Evolutionary conservation across 2,329 filamentous ascomycete genomes (phyloP).

Genomic region (Arthroderma sp.): DNA sequence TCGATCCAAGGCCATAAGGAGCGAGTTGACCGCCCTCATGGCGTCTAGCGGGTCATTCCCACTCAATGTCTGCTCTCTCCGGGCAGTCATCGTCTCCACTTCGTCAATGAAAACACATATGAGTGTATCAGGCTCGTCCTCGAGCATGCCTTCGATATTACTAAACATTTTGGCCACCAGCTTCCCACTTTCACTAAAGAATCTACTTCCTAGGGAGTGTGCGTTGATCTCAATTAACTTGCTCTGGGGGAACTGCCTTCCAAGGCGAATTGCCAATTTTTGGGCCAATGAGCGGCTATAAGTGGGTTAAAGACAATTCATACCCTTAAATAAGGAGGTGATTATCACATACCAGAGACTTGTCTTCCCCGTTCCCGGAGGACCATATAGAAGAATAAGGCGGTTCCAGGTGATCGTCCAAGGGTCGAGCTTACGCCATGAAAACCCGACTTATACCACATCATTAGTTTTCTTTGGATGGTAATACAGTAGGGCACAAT

Average conservation of each 20-base stretch:
- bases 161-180: constrained; percentile 35
- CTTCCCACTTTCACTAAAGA: constrained; percentile 38
- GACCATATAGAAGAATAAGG: constrained; percentile 77
- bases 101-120: constrained; percentile 41
- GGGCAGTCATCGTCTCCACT: constrained; percentile 39
- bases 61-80: constrained; percentile 29
- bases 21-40: constrained; percentile 39
- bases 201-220: constrained; percentile 37
- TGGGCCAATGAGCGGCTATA: constrained; percentile 36
- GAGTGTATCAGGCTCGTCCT: constrained; percentile 31
- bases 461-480: constrained; percentile 14
- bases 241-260: constrained; percentile 28
- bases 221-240: constrained; percentile 39
- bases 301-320: background rate
- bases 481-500: background rate
- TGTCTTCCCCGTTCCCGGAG: constrained; percentile 90
- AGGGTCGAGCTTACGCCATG: constrained; percentile 26
- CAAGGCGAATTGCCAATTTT: constrained; percentile 39
- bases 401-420: constrained; percentile 36
- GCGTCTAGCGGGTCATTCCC: constrained; percentile 37
- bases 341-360: constrained; percentile 69
- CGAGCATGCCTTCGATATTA: constrained; percentile 25
- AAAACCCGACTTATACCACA: constrained; percentile 14
- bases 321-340: constrained; percentile 45
- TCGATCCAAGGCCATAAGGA: constrained; percentile 39